Evolutionary conservation across 2,329 filamentous ascomycete species (phyloP).

Genomic region (Cadophora gregata): DNA sequence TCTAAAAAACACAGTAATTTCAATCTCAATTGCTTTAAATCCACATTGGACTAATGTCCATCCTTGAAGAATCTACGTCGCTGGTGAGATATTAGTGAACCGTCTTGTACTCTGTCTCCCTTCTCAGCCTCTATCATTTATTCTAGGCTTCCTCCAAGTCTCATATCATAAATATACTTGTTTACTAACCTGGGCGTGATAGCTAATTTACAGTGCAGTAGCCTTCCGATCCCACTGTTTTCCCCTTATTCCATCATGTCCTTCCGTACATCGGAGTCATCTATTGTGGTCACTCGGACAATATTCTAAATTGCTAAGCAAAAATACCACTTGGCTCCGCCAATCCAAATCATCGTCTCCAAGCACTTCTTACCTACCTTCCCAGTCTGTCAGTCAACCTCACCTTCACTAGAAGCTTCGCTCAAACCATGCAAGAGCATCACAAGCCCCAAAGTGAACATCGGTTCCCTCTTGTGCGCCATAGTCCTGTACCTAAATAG

Average conservation of each 20-base stretch:
- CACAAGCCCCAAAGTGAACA: neutral
- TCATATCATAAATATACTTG: conserved; percentile 24
- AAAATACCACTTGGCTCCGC: too few species aligned
- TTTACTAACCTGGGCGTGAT: conserved; percentile 26
- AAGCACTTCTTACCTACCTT: neutral
- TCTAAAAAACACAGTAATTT: neutral
- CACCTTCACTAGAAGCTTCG: neutral
- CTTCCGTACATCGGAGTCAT: neutral
- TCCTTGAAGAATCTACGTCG: neutral
- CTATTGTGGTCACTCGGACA: too few species aligned
- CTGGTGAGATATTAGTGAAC: neutral
- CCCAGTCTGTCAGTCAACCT: neutral
- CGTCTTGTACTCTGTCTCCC: conserved; percentile 22
- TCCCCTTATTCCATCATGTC: neutral
- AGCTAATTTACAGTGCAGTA: conserved; percentile 22
- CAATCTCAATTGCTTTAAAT: neutral
- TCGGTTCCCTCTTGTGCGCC: conserved; percentile 22
- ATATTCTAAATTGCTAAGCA: too few species aligned
- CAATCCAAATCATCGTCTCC: neutral
- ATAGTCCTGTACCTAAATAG: conserved; percentile 33
- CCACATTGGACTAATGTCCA: neutral
- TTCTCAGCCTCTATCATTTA: conserved; percentile 18
- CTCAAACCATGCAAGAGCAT: neutral
- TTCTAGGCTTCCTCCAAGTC: conserved; percentile 24
- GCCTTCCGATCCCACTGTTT: neutral